Conservation (phyloP, 495 filamentous ascomycete species). For the Annulohypoxylon maeteangense region DNA sequence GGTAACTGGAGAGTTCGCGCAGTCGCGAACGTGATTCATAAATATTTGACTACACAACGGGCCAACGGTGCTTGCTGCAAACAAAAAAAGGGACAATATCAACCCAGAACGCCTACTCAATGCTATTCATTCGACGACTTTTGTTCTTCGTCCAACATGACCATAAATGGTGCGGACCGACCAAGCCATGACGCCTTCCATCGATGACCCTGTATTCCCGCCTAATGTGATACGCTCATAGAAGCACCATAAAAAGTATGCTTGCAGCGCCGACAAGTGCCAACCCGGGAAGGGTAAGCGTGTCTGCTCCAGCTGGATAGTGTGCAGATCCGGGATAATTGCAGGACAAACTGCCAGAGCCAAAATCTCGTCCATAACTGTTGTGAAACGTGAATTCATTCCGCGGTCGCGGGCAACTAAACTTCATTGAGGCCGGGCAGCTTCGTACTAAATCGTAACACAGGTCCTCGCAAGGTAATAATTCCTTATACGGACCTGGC, state of each 20-base stretch:
- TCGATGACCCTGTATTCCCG: slow-evolving; percentile 4
- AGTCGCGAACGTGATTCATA: slow-evolving; percentile 5
- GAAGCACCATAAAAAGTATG: slow-evolving; percentile 19
- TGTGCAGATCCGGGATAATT: slow-evolving; percentile 61
- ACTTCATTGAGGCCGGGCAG: slow-evolving; percentile 83
- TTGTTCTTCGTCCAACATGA: slow-evolving; percentile 22
- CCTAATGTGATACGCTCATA: not conserved
- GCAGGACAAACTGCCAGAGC: slow-evolving; percentile 45
- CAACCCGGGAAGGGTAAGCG: slow-evolving; percentile 31
- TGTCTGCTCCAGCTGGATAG: slow-evolving; percentile 40
- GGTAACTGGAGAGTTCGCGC: not conserved
- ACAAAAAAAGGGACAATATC: slow-evolving; percentile 21
- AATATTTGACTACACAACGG: slow-evolving; percentile 9
- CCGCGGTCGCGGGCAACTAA: slow-evolving; percentile 74
- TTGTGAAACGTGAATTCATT: slow-evolving; percentile 61
- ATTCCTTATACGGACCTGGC: slow-evolving; percentile 93
- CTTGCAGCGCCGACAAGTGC: slow-evolving; percentile 26
- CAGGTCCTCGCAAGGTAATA: slow-evolving; percentile 84
- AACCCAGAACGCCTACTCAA: slow-evolving; percentile 34
- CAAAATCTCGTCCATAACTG: slow-evolving; percentile 68
- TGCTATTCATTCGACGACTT: slow-evolving; percentile 23
- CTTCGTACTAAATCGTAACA: slow-evolving; percentile 85
- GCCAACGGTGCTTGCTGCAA: slow-evolving; percentile 7
- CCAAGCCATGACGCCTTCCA: slow-evolving; percentile 21
- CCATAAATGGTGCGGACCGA: slow-evolving; percentile 6